Evolutionary conservation across 306 rosid species (phyloP), one percentile per base, ranked within the genome.

Genomic region (Rosa persica): DNA sequence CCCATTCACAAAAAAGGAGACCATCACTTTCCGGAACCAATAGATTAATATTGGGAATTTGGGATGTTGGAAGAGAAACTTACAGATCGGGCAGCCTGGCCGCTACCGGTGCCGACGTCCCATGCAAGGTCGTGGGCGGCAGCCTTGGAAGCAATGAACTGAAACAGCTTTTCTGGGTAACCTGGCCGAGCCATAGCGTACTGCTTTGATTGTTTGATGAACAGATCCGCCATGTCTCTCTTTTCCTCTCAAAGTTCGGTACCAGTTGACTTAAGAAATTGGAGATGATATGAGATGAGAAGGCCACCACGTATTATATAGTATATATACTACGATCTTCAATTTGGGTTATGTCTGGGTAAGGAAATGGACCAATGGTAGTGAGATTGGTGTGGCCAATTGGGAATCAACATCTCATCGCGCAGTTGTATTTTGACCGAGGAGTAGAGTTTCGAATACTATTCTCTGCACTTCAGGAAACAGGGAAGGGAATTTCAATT

Each of bases 101-200:
- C 97, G 30, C 79, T 92, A 55, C 98, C 97, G 22, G 97, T 90
- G 80, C 92, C 97, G 49, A 74, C 96, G 51, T 94, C 98, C 98
- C 98, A 92, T 4, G 80, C 97, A 42, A 90, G 89, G 23, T 88
- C 51, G 82, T 85, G 91, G 25, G 64, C 57, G 6, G 88, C 85
- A 0, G 96, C 89, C 57, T 87, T 94, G 15, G 98, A 90, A 72
- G 96, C 91, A 1, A 92, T 87, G 78, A 87, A 92, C 19, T 77
- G 79, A 48, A 90, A 94, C 54, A 94, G 80, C 7, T 87, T 38
- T 20, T 81, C 19, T 44, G 97, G 98, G 66, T 92, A 92, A 70
- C 65, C 75, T 22, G 98, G 97, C 52, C 97, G 88, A 73, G 74
- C 76, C 64, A 34, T 67, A 8, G 87, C 92, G 1, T 92, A 94